phyloP scores from a whole-genome alignment of 768 basidiomycete genomes.

The Artomyces pyxidatus region DNA sequence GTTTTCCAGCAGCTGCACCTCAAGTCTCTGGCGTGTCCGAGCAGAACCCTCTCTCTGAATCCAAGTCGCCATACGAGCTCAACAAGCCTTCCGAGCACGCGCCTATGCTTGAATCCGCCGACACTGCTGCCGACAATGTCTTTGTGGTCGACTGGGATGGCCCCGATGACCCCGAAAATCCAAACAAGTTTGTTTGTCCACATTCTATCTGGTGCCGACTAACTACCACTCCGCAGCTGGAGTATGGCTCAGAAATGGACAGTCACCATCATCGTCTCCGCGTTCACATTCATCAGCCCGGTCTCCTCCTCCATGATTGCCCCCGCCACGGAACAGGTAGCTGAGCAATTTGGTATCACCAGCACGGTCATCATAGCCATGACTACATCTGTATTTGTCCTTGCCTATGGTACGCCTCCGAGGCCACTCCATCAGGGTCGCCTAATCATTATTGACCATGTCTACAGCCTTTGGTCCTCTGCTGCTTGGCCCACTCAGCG shows the following conservation, averaged over 20 bases:
- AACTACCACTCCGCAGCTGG: no score
- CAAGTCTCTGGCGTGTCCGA: no score
- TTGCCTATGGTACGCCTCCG: conserved; percentile 44
- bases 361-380: conserved; percentile 41
- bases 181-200: conserved; percentile 6
- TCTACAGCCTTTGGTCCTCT: conserved; percentile 39
- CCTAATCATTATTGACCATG: no score
- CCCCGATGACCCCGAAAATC: conserved; percentile 9
- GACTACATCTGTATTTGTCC: conserved; percentile 38
- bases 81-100: no score
- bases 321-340: conserved; percentile 49
- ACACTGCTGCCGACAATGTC: no score
- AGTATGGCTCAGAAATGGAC: conserved; percentile 14
- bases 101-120: no score
- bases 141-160: conserved; percentile 11
- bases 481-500: conserved; percentile 53
- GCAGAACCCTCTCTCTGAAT: no score
- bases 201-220: no score
- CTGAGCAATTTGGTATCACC: conserved; percentile 44
- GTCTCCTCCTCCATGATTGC: conserved; percentile 72
- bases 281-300: conserved; percentile 58
- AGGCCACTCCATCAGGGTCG: not conserved
- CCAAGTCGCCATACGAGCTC: no score
- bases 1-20: no score
- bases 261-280: conserved; percentile 48